Percentiles rank a stretch among this genome's conserved stretches.
phyloP scores from a whole-genome alignment of 225 moss, liverwort and hornwort species.

The Neckera pumila region DNA sequence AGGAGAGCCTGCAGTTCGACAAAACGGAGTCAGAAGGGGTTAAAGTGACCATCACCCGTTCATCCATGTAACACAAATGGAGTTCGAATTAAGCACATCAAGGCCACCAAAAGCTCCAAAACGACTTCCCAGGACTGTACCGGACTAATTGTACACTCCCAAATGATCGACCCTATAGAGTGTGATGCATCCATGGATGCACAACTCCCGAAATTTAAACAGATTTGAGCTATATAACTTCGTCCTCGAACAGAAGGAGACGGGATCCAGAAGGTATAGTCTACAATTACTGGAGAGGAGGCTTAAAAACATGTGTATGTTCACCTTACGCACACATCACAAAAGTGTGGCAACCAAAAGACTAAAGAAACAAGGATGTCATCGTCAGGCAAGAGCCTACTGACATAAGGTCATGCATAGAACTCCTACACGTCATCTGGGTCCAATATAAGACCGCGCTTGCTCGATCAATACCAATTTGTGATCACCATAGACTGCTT shows the following conservation, averaged over 20 bases:
- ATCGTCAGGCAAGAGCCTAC: background rate
- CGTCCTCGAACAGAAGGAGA: background rate
- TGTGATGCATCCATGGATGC: background rate
- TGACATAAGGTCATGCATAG: background rate
- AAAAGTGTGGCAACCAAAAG: background rate
- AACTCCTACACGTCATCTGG: background rate
- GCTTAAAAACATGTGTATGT: no score
- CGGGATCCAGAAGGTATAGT: background rate
- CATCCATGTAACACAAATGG: background rate
- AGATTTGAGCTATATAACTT: background rate
- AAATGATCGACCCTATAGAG: background rate
- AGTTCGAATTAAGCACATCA: background rate
- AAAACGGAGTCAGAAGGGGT: background rate
- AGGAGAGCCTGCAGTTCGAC: conserved; percentile 43
- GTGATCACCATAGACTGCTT: background rate
- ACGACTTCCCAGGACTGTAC: background rate
- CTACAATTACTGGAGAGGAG: background rate
- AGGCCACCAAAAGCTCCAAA: background rate
- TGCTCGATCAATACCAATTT: background rate
- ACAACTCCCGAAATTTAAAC: background rate
- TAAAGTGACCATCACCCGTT: no score
- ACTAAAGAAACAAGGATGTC: background rate
- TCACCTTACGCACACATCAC: background rate
- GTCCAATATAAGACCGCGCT: background rate
- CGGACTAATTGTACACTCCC: background rate